Conservation (phyloP, 1,284 basidiomycete genomes). For the Leccinum pachyderme region DNA sequence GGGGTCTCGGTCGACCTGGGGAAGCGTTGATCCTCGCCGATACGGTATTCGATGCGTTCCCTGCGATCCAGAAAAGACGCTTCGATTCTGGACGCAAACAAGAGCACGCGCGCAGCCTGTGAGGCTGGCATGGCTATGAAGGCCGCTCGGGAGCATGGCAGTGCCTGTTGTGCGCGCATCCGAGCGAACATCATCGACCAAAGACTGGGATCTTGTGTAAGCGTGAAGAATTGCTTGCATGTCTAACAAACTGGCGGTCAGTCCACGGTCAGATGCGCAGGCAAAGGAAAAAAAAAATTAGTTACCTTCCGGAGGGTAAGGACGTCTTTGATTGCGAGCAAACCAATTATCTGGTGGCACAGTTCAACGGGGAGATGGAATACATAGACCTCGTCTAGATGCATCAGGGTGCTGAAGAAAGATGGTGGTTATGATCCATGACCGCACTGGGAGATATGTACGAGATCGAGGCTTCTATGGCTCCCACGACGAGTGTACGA, state of each 20-base stretch:
- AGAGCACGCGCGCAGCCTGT: conserved; percentile 10
- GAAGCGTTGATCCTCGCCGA: neutral
- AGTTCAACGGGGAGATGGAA: conserved; percentile 22
- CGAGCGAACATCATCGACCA: conserved; percentile 14
- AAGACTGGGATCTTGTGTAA: conserved; percentile 13
- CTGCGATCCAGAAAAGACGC: conserved; percentile 14
- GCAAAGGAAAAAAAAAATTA: no score
- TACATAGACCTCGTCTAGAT: neutral
- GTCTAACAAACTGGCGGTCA: conserved; percentile 11
- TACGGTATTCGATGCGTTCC: neutral
- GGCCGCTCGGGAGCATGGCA: conserved; percentile 19
- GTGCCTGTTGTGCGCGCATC: conserved; percentile 12
- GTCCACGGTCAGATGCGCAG: neutral
- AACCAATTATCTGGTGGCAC: conserved; percentile 11
- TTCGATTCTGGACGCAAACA: conserved; percentile 16
- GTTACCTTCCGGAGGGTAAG: conserved; percentile 20
- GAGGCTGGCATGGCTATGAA: conserved; percentile 10
- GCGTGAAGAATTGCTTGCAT: conserved; percentile 14
- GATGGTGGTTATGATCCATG: neutral
- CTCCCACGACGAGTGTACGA: no score
- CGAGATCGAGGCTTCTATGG: no score
- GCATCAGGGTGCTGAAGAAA: neutral
- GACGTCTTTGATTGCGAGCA: conserved; percentile 17
- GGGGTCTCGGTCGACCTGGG: neutral
- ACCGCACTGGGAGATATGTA: neutral